Percentiles rank a stretch among this genome's conserved stretches.
Conservation (phyloP, 352 stramenopile genomes). For the Globisporangium solare region DNA sequence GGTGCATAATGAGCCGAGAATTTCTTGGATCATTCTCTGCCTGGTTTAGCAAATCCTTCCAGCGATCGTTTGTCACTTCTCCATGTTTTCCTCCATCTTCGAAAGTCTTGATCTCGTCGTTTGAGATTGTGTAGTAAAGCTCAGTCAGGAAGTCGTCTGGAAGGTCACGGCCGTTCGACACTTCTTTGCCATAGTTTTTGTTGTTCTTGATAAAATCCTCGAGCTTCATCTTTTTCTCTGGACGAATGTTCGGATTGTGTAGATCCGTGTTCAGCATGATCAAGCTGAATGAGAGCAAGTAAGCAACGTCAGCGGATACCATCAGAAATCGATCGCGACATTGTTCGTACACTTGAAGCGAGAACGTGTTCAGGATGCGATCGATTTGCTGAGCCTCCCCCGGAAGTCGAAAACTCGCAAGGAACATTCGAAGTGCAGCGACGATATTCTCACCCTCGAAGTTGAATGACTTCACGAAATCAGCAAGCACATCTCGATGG, state of each 20-base stretch:
- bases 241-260: constrained; percentile 81
- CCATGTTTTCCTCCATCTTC: constrained; percentile 75
- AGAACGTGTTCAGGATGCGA: constrained; percentile 85
- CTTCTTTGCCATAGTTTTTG: constrained; percentile 85
- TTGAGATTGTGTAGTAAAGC: constrained; percentile 69
- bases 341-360: constrained; percentile 78
- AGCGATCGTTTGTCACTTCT: constrained; percentile 73
- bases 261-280: constrained; percentile 90
- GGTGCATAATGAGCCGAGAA: constrained; percentile 63
- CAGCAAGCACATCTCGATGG: constrained; percentile 62
- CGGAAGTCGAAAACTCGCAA: constrained; percentile 80
- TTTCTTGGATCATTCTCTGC: constrained; percentile 55
- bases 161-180: constrained; percentile 64
- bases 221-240: constrained; percentile 85
- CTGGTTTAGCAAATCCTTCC: constrained; percentile 75
- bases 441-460: constrained; percentile 78
- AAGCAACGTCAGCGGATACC: constrained; percentile 85
- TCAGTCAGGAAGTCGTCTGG: constrained; percentile 71
- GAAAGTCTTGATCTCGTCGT: constrained; percentile 77
- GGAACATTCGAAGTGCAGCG: constrained; percentile 72
- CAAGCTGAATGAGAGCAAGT: constrained; percentile 86
- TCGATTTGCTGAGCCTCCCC: constrained; percentile 88
- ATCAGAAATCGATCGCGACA: constrained; percentile 84
- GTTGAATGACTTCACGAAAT: constrained; percentile 79
- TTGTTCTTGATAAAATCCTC: constrained; percentile 89